Evolutionary conservation across 148 eudicot species (phyloP).

Genomic region (Rhododendron simsii): DNA sequence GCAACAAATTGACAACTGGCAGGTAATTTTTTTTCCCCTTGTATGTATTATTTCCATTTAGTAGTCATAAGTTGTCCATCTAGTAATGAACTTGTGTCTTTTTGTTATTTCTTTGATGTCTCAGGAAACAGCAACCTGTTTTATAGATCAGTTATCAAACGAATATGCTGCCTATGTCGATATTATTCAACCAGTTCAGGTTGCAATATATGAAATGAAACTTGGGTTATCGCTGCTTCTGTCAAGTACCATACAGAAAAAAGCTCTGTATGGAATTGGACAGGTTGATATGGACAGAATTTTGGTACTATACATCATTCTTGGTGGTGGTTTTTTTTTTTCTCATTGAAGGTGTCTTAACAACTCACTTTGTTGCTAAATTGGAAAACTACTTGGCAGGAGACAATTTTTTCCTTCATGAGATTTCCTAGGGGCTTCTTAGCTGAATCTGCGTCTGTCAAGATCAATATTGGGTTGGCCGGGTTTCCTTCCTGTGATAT

Average conservation of each 20-base stretch:
- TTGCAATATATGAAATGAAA: slow-evolving; percentile 90
- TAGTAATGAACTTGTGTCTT: background rate
- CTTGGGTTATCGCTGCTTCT: slow-evolving; percentile 67
- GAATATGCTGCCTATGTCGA: slow-evolving; percentile 64
- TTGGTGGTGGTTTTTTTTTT: background rate
- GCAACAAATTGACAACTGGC: slow-evolving; percentile 52
- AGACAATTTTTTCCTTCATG: slow-evolving; percentile 56
- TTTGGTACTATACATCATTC: slow-evolving; percentile 38
- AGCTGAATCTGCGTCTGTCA: slow-evolving; percentile 39
- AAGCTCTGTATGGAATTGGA: slow-evolving; percentile 35
- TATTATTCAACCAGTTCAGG: slow-evolving; percentile 80
- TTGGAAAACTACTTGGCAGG: slow-evolving; percentile 38
- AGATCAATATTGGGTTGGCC: slow-evolving; percentile 22
- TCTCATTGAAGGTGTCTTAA: background rate
- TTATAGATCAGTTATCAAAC: slow-evolving; percentile 64
- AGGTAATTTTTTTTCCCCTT: slow-evolving; percentile 33
- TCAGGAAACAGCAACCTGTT: slow-evolving; percentile 67
- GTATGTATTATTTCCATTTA: background rate
- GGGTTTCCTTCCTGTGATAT: slow-evolving; percentile 36
- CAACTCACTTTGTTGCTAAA: background rate
- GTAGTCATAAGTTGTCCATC: background rate
- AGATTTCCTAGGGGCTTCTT: slow-evolving; percentile 68
- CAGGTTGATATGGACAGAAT: slow-evolving; percentile 35
- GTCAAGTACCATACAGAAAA: slow-evolving; percentile 45
- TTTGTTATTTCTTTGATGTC: background rate